These are phyloP conservation scores for Chaetomidium leptoderma DNA, from an alignment of 495 filamentous ascomycete species.

Conservation along the genomic window DNA sequence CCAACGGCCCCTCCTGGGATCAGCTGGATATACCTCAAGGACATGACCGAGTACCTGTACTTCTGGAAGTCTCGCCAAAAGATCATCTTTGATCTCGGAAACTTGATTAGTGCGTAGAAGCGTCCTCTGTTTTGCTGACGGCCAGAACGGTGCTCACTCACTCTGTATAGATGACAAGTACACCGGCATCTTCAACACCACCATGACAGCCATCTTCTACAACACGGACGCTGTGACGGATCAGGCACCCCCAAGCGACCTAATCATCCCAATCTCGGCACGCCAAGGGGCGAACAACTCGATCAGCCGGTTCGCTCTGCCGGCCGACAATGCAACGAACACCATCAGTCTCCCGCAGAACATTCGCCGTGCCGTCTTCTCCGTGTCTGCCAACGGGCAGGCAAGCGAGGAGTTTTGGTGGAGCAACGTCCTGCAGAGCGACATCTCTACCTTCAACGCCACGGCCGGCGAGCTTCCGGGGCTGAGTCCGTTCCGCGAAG, in stretches of 20 bases:
- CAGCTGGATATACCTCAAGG: constrained; percentile 71
- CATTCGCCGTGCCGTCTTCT: constrained; percentile 65
- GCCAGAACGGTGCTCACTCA: not conserved
- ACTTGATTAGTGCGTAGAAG: constrained; percentile 48
- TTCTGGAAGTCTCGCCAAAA: constrained; percentile 66
- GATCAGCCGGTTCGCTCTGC: constrained; percentile 68
- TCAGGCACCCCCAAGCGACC: constrained; percentile 51
- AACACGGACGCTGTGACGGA: constrained; percentile 38
- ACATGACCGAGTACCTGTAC: constrained; percentile 69
- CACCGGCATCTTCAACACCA: constrained; percentile 78
- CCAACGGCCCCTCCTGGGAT: constrained; percentile 66
- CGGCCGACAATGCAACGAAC: constrained; percentile 57
- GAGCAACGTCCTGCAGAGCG: constrained; percentile 67
- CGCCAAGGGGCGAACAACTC: constrained; percentile 46
- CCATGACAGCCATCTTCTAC: constrained; percentile 74
- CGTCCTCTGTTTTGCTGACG: not conserved
- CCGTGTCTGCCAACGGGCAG: constrained; percentile 75
- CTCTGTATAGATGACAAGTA: constrained; percentile 54
- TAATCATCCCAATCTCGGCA: constrained; percentile 75
- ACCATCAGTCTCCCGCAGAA: constrained; percentile 57
- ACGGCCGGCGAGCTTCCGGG: constrained; percentile 59
- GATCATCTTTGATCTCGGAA: constrained; percentile 80
- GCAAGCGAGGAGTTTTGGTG: constrained; percentile 86
- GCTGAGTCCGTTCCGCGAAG: constrained; percentile 74
- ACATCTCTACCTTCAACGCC: constrained; percentile 57